Evolutionary conservation across 83 land plant genomes (phyloP).

Genomic region (Picea engelmannii): DNA sequence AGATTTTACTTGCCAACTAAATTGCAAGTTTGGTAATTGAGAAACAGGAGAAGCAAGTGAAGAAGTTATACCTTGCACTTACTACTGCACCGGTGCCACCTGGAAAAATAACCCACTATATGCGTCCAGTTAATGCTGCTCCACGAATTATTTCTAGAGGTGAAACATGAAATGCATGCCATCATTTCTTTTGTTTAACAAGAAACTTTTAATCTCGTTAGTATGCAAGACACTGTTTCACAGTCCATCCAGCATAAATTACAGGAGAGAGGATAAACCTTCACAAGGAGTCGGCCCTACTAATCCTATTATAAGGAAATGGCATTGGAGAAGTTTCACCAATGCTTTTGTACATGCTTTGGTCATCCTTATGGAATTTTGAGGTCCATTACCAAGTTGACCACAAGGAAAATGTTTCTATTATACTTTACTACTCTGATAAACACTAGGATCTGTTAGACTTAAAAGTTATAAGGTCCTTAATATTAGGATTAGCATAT

Average conservation of each 20-base stretch:
- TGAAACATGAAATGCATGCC: constrained; percentile 14
- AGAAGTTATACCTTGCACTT: constrained; percentile 82
- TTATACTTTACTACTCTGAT: neutral
- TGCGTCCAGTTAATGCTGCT: constrained; percentile 74
- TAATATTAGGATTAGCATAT: neutral
- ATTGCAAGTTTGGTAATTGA: neutral
- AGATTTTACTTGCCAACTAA: neutral
- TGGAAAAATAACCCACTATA: constrained; percentile 79
- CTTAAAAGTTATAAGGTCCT: neutral
- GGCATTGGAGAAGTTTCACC: neutral
- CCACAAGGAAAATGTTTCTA: constrained; percentile 4
- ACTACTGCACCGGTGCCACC: constrained; percentile 75
- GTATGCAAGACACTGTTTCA: too few species aligned
- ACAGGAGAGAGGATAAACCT: neutral
- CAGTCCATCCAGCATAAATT: neutral
- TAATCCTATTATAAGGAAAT: neutral
- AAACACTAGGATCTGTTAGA: neutral
- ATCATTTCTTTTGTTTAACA: neutral
- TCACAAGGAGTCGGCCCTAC: neutral
- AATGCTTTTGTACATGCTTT: neutral
- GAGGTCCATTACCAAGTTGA: neutral
- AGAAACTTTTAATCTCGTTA: neutral
- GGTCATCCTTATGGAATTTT: neutral
- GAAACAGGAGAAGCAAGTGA: constrained; percentile 75
- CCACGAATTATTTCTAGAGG: constrained; percentile 84